phyloP scores from a whole-genome alignment of 2,329 filamentous ascomycete genomes.

The Scedosporium apiospermum region DNA sequence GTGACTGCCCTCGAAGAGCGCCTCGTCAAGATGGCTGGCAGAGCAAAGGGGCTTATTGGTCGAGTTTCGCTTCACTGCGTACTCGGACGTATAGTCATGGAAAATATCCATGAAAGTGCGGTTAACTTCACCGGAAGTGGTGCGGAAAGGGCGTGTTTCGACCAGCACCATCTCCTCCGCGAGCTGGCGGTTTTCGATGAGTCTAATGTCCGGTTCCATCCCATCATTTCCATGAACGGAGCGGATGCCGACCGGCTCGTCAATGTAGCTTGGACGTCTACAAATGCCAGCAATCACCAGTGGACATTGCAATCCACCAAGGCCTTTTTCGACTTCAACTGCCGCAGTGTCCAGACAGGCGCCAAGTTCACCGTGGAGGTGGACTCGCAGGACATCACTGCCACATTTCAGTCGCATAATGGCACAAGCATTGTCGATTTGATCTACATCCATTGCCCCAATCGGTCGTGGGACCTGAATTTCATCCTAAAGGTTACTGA shows the following conservation, averaged over 20 bases:
- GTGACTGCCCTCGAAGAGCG: not conserved
- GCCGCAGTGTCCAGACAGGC: not conserved
- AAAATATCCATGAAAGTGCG: conserved; percentile 1
- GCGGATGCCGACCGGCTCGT: conserved; percentile 15
- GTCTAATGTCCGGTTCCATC: not conserved
- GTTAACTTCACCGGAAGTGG: not conserved
- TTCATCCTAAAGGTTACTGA: not conserved
- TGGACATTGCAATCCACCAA: conserved; percentile 8
- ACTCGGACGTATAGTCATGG: conserved; percentile 2
- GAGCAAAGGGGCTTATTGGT: not conserved
- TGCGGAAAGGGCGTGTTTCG: not conserved
- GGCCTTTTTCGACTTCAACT: conserved; percentile 13
- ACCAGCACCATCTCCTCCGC: not conserved
- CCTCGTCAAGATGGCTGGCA: not conserved
- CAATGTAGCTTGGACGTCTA: conserved; percentile 6
- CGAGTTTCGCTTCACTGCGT: not conserved
- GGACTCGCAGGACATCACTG: conserved; percentile 15
- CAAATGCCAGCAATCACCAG: conserved; percentile 11
- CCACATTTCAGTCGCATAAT: conserved; percentile 12
- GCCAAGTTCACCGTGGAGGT: conserved; percentile 16
- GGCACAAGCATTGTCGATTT: conserved; percentile 12
- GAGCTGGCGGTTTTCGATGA: not conserved
- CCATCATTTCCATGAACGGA: conserved; percentile 12
- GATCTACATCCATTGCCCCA: conserved; percentile 20
- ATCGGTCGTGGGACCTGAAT: conserved; percentile 22